Evolutionary conservation across 108 stramenopile genomes (phyloP), one percentile per base, ranked within the genome.

Genomic region (Skeletonema tropicum): DNA sequence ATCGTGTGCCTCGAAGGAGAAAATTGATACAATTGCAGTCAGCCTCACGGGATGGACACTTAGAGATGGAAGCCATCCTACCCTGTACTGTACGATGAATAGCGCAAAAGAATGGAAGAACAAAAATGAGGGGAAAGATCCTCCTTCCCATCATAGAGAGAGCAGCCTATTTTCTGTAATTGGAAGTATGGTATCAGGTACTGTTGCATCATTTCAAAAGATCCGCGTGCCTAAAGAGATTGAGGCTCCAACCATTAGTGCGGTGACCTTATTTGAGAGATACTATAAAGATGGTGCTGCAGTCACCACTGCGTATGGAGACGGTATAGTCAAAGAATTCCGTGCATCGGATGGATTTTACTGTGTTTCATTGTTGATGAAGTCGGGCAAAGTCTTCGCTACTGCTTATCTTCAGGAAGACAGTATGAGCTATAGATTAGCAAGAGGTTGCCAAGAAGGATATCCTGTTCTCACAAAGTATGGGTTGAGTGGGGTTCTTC

Each of bases 371-470:
- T 82, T 96, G 9, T 29, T 76, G 7, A 72, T 91, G 38, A 85
- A 87, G 21, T 80, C 77, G 70, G 89, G 87, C 2, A 55, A 68
- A 59, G 39, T 60, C 8, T 73, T 70, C 61, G 83, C 90, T 57
- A 74, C 63, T 11, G 92, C 90, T 30, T 90, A 84, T 57, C 71
- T 91, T 8, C 82, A 77, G 36, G 86, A 86, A 49, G 82, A 85
- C 48, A 83, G 89, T 52, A 79, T 96, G 67, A 88, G 85, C 60
- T 82, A 85, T 64, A 87, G 87, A 29, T 80, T 97, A 42, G 96
- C 92, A 0, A 78, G 80, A 69, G 91, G 92, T 42, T 97, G 96
- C 70, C 67, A 90, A 35, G 96, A 95, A 71, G 96, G 96, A 9
- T 93, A 90, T 77, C 91, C 96, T 14, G 93, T 97, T 11, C 67